A percentile compares a stretch with the other conserved stretches of the same genome.
Evolutionary conservation across 805 yeast genomes (phyloP).

Genomic region (Saturnispora silvae): DNA sequence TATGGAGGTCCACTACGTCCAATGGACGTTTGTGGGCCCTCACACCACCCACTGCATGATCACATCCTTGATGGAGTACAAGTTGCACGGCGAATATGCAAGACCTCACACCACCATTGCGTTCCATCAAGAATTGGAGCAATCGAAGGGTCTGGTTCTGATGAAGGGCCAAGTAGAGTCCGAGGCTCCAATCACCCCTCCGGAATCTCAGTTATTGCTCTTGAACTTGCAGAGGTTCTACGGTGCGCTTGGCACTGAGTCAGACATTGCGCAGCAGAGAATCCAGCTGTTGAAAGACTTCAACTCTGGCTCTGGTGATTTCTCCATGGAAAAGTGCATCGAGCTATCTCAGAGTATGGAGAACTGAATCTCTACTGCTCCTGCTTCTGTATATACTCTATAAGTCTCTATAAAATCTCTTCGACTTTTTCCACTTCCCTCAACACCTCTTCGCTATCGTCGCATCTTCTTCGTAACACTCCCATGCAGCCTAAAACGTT

Average conservation of each 20-base stretch:
- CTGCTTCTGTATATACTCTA: background rate
- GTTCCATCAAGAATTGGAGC: slow-evolving; percentile 70
- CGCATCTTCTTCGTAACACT: slow-evolving; percentile 4
- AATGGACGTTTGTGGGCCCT: slow-evolving; percentile 86
- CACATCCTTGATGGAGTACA: slow-evolving; percentile 86
- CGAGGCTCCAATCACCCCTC: slow-evolving; percentile 54
- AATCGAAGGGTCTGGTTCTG: slow-evolving; percentile 52
- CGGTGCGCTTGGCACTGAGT: slow-evolving; percentile 49
- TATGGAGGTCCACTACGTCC: slow-evolving; percentile 81
- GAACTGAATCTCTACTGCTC: slow-evolving; percentile 12
- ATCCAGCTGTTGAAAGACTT: slow-evolving; percentile 51
- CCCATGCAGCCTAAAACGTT: slow-evolving; percentile 20
- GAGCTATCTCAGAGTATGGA: slow-evolving; percentile 68
- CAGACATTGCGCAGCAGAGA: slow-evolving; percentile 37
- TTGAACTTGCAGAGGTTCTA: slow-evolving; percentile 74
- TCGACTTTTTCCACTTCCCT: background rate
- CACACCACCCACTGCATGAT: slow-evolving; percentile 79
- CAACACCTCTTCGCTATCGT: background rate
- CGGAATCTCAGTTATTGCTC: slow-evolving; percentile 69
- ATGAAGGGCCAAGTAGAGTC: slow-evolving; percentile 81
- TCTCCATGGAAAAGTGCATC: slow-evolving; percentile 57
- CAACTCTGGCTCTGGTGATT: slow-evolving; percentile 57
- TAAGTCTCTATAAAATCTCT: background rate
- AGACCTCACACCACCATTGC: slow-evolving; percentile 88
- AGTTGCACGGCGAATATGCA: slow-evolving; percentile 83